A percentile compares a stretch with the other conserved stretches of the same genome.
phyloP scores from a whole-genome alignment of 2,329 filamentous ascomycete genomes.

The Metarhizium robertsii region DNA sequence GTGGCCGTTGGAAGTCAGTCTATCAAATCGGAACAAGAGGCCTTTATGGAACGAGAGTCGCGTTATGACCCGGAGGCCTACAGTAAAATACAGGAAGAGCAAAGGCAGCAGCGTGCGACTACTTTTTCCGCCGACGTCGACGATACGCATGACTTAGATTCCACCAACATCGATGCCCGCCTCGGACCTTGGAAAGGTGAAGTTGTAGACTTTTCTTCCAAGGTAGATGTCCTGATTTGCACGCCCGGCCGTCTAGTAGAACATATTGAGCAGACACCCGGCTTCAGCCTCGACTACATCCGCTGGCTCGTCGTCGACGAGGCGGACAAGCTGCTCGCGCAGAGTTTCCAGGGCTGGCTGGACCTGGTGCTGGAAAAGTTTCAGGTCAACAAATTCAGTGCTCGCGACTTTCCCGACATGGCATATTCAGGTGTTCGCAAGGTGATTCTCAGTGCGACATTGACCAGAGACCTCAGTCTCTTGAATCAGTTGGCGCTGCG shows the following conservation, averaged over 20 bases:
- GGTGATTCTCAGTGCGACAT: slow-evolving; percentile 81
- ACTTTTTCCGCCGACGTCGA: slow-evolving; percentile 9
- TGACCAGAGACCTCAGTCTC: slow-evolving; percentile 78
- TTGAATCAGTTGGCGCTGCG: slow-evolving; percentile 63
- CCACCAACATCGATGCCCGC: slow-evolving; percentile 17
- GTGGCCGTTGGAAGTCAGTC: slow-evolving; percentile 75
- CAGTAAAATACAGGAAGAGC: slow-evolving; percentile 17
- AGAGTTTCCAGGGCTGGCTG: slow-evolving; percentile 90
- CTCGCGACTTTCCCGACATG: slow-evolving; percentile 44
- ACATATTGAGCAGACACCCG: slow-evolving; percentile 74
- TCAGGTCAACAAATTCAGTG: slow-evolving; percentile 36
- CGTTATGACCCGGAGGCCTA: slow-evolving; percentile 56
- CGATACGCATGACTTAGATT: slow-evolving; percentile 11
- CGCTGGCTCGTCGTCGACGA: slow-evolving; percentile 91
- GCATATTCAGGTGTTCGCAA: slow-evolving; percentile 57
- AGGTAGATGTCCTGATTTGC: slow-evolving; percentile 80
- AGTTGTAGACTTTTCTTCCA: slow-evolving; percentile 56
- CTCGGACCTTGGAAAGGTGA: slow-evolving; percentile 33
- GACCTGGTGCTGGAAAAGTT: slow-evolving; percentile 59
- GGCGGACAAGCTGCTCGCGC: slow-evolving; percentile 81
- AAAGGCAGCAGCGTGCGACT: slow-evolving; percentile 3
- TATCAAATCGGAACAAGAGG: slow-evolving; percentile 53
- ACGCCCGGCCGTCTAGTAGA: slow-evolving; percentile 90
- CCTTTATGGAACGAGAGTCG: slow-evolving; percentile 35
- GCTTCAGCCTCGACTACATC: slow-evolving; percentile 69